Evolutionary conservation across 768 basidiomycete species (phyloP).

Genomic region (Grammothele lineata): DNA sequence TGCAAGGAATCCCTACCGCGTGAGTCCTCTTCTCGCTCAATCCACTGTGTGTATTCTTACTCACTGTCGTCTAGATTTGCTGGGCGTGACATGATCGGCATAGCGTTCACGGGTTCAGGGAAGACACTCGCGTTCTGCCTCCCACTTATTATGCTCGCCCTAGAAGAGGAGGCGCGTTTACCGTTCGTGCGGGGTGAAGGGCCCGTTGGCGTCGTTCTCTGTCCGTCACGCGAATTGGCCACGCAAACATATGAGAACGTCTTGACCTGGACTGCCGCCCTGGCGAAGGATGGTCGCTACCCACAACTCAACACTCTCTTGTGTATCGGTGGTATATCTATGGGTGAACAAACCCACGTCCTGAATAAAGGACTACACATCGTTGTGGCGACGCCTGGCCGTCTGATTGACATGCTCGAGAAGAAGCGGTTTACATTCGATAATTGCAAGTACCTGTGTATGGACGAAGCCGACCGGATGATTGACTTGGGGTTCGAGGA

Average conservation of each 20-base stretch:
- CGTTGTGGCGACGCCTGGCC: slow-evolving; percentile 94
- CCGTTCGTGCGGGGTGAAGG: slow-evolving; percentile 93
- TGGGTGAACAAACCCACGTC: slow-evolving; percentile 95
- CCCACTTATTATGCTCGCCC: slow-evolving; percentile 94
- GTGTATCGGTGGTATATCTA: slow-evolving; percentile 97
- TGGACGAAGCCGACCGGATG: slow-evolving; percentile 99
- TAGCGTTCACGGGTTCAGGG: slow-evolving; percentile 98
- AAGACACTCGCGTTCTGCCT: slow-evolving; percentile 98
- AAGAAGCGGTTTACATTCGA: slow-evolving; percentile 91
- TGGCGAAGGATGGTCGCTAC: slow-evolving; percentile 77
- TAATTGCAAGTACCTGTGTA: slow-evolving; percentile 93
- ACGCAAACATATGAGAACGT: slow-evolving; percentile 97
- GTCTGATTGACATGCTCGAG: slow-evolving; percentile 97
- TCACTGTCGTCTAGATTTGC: slow-evolving; percentile 58
- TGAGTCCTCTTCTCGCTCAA: slow-evolving; percentile 35
- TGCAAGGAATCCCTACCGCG: slow-evolving; percentile 96
- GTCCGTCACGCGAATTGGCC: slow-evolving; percentile 95
- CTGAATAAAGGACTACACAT: slow-evolving; percentile 90
- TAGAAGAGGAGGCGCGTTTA: slow-evolving; percentile 89
- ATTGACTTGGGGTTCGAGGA: slow-evolving; percentile 99
- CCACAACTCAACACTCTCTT: slow-evolving; percentile 84
- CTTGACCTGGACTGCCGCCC: slow-evolving; percentile 75
- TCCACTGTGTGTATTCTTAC: not conserved
- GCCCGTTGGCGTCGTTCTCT: slow-evolving; percentile 93
- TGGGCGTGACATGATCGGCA: slow-evolving; percentile 97